Base-by-base conservation (phyloP, 1,284 basidiomycete genomes). In the Golubevia sp. region DNA sequence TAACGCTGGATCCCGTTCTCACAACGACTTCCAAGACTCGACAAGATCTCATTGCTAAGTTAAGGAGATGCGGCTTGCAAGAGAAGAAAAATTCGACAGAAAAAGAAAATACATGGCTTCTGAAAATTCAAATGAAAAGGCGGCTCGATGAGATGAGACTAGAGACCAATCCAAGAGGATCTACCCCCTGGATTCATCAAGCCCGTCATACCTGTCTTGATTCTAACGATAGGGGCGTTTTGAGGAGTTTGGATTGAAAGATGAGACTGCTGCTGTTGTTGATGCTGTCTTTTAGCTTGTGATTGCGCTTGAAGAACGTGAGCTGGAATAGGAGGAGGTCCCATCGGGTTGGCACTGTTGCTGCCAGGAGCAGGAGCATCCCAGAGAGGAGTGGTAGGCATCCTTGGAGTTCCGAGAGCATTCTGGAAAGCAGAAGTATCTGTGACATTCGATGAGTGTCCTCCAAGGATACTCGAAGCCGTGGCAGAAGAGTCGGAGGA, bases 141-240 rank as follows among this genome's bases (percentile, higher is more conserved):
- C n/a, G n/a, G n/a, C n/a, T n/a, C n/a, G n/a, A n/a, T n/a, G n/a
- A n/a, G n/a, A n/a, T n/a, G 25, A 30, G 21, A 23, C 27, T 55
- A 67, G 50, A 76, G 63, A 15, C 61, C 64, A 53, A 80, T 72
- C 68, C 68, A 82, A 0, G 74, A 79, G 51, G 76, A 76, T 6
- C 71, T 58, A 1, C 77, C 80, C 15, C 74, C 76, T 3, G 76
- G 69, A 52, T 83, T 83, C 58, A 76, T 74, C 58, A 81, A 62
- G 2, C 63, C 58, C 4, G 73, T 73, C 68, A 74, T 71, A 2
- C 69, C 77, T 8, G 70, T 74, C 51, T 82, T 78, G 66, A 78
- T 64, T 27, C 78, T 61, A 44, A n/a, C 25, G 26, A 58, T 27
- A 24, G 21, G 26, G 27, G 15, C 15, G 15, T 49, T 3, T 3